Percentiles rank a stretch among this genome's conserved stretches.
Conservation (phyloP, 2,329 filamentous ascomycete genomes). For the Exophiala lecanii-corni region DNA sequence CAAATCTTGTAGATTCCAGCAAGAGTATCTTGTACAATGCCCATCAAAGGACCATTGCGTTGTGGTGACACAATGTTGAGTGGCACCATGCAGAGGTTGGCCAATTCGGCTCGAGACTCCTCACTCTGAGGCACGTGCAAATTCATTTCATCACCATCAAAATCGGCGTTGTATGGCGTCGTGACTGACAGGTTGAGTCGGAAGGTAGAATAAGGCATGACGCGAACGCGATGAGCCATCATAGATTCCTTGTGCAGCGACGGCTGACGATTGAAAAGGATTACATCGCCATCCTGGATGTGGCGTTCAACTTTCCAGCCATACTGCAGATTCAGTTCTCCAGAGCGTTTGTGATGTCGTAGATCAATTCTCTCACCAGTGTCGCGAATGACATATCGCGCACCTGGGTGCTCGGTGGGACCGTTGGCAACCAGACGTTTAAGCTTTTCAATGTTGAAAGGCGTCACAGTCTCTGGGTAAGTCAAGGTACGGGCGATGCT, state of each 20-base stretch:
- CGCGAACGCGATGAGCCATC: constrained; percentile 97
- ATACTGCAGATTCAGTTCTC: constrained; percentile 82
- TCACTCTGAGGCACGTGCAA: constrained; percentile 97
- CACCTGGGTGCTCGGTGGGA: constrained; percentile 90
- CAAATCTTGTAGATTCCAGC: constrained; percentile 97
- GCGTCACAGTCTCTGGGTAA: constrained; percentile 95
- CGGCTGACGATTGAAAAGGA: constrained; percentile 99
- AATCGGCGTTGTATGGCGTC: constrained; percentile 98
- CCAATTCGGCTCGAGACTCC: constrained; percentile 91
- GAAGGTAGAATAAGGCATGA: constrained; percentile 99
- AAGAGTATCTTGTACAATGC: constrained; percentile 97
- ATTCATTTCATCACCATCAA: constrained; percentile 99
- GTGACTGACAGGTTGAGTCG: constrained; percentile 95
- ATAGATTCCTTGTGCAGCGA: constrained; percentile 99
- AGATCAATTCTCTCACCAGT: constrained; percentile 94
- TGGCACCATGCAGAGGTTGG: constrained; percentile 94
- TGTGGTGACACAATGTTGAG: constrained; percentile 98
- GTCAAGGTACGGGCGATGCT: constrained; percentile 91
- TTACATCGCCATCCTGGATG: constrained; percentile 91
- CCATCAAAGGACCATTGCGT: constrained; percentile 95
- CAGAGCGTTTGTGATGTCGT: constrained; percentile 83
- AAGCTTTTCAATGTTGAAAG: constrained; percentile 93
- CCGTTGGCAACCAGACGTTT: constrained; percentile 87
- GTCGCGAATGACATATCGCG: constrained; percentile 90
- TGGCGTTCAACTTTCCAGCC: constrained; percentile 99